These are phyloP conservation scores for Jimgerdemannia flammicorona DNA, from an alignment of 192 early-diverging fungal genomes.

Conservation along the genomic window DNA sequence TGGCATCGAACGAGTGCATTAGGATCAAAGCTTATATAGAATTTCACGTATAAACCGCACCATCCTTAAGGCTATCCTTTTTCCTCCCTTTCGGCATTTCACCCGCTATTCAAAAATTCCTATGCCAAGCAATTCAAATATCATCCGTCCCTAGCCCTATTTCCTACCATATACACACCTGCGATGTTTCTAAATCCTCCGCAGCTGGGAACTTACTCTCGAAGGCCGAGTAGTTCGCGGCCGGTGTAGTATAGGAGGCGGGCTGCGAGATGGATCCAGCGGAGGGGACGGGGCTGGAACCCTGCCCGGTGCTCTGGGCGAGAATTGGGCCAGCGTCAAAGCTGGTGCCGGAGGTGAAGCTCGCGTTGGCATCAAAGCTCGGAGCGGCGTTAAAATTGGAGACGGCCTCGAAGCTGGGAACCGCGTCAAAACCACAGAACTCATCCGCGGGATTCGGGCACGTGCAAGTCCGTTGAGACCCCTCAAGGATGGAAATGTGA, in stretches of 20 bases:
- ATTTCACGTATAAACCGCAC: too few relatives aligned
- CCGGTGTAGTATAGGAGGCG: constrained; percentile 1
- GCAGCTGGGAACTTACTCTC: constrained; percentile 26
- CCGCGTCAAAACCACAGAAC: neutral
- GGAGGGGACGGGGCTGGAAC: neutral
- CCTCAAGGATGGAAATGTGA: too few relatives aligned
- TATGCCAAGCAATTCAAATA: neutral
- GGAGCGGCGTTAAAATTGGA: neutral
- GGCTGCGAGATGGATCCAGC: constrained; percentile 3
- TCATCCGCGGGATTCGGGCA: constrained; percentile 4
- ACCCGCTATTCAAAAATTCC: neutral
- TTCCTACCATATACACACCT: constrained; percentile 9
- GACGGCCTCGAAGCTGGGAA: neutral
- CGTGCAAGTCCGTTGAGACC: constrained; percentile 38
- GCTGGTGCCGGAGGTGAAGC: neutral
- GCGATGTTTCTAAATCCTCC: constrained; percentile 32
- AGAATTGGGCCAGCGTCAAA: neutral
- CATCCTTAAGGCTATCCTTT: neutral
- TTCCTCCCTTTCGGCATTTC: neutral
- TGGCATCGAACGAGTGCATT: too few relatives aligned
- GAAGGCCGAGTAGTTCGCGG: constrained; percentile 18
- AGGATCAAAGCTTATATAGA: too few relatives aligned
- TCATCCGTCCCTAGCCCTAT: too few relatives aligned
- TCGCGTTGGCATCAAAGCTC: neutral
- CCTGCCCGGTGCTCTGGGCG: neutral